Percentiles rank a stretch among this genome's conserved stretches.
phyloP scores from a whole-genome alignment of 352 stramenopile genomes.

The Globisporangium emineosum region DNA sequence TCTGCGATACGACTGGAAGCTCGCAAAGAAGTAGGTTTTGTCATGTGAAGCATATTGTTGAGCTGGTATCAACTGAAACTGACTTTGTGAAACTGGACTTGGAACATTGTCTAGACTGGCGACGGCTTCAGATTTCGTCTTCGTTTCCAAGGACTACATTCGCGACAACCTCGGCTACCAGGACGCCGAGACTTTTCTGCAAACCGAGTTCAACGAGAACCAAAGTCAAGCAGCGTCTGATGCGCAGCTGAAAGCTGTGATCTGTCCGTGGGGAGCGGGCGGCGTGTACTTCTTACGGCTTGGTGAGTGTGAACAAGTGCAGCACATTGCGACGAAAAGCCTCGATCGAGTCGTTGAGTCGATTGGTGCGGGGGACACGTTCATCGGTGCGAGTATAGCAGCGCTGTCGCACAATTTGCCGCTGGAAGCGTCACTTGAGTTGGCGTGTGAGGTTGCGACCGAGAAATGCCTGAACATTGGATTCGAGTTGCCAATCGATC shows the following conservation, averaged over 20 bases:
- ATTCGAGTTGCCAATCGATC: slow-evolving; percentile 31
- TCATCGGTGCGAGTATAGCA: slow-evolving; percentile 64
- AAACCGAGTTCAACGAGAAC: not conserved
- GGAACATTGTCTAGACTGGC: slow-evolving; percentile 31
- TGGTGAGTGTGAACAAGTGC: not conserved
- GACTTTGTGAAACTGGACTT: not conserved
- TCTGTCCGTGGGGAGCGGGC: slow-evolving; percentile 63
- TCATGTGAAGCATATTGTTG: not conserved
- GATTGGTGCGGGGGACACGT: slow-evolving; percentile 69
- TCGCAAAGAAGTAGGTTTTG: slow-evolving; percentile 44
- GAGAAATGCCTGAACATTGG: slow-evolving; percentile 58
- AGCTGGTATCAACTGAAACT: not conserved
- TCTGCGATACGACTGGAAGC: slow-evolving; percentile 55
- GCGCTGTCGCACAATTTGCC: slow-evolving; percentile 29
- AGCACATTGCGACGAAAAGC: slow-evolving; percentile 35
- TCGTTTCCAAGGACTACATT: slow-evolving; percentile 77
- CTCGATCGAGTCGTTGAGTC: slow-evolving; percentile 54
- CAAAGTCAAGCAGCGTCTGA: not conserved
- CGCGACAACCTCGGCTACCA: slow-evolving; percentile 44
- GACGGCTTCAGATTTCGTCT: slow-evolving; percentile 42
- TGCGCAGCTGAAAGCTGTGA: slow-evolving; percentile 31
- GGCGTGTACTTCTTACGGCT: slow-evolving; percentile 59
- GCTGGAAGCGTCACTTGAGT: slow-evolving; percentile 31
- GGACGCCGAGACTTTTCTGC: slow-evolving; percentile 45
- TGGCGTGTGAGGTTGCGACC: slow-evolving; percentile 53